A percentile compares a stretch with the other conserved stretches of the same genome.
These are phyloP conservation scores for Crassisporium funariophilum DNA, from an alignment of 768 basidiomycete genomes.

Conservation along the genomic window DNA sequence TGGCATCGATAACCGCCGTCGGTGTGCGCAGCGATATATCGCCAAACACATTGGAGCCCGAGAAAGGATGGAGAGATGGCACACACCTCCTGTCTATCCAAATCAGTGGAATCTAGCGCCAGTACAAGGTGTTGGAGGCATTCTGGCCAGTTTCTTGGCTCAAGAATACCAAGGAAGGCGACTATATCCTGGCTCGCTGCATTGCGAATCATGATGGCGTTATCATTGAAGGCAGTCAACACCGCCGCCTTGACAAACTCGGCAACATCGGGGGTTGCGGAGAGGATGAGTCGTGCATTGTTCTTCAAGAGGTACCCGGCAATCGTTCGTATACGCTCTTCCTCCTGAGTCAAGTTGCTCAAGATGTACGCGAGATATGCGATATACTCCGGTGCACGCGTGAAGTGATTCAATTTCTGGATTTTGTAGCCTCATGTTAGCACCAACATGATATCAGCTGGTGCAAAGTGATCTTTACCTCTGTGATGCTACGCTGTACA, in stretches of 20 bases:
- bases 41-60: background rate
- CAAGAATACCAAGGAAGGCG: slow-evolving; percentile 82
- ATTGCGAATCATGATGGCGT: slow-evolving; percentile 86
- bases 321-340: slow-evolving; percentile 92
- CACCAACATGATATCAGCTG: slow-evolving; percentile 7
- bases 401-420: slow-evolving; percentile 86
- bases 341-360: slow-evolving; percentile 75
- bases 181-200: slow-evolving; percentile 94
- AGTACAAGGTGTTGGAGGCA: slow-evolving; percentile 84
- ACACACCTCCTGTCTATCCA: slow-evolving; percentile 84
- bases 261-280: slow-evolving; percentile 63
- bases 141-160: slow-evolving; percentile 94
- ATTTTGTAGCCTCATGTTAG: slow-evolving; percentile 13
- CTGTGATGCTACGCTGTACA: slow-evolving; percentile 80
- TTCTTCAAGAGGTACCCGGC: slow-evolving; percentile 98
- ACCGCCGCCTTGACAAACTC: slow-evolving; percentile 76
- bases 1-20: too few relatives aligned
- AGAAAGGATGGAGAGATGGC: slow-evolving; percentile 7
- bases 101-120: slow-evolving; percentile 75
- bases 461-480: slow-evolving; percentile 49
- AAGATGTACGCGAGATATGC: slow-evolving; percentile 96
- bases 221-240: slow-evolving; percentile 80
- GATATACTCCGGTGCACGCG: slow-evolving; percentile 89
- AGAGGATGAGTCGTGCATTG: slow-evolving; percentile 79
- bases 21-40: background rate